A percentile compares a stretch with the other conserved stretches of the same genome.
These are phyloP conservation scores for Ailanthus altissimus DNA, from an alignment of 345 rosid species.

Conservation along the genomic window DNA sequence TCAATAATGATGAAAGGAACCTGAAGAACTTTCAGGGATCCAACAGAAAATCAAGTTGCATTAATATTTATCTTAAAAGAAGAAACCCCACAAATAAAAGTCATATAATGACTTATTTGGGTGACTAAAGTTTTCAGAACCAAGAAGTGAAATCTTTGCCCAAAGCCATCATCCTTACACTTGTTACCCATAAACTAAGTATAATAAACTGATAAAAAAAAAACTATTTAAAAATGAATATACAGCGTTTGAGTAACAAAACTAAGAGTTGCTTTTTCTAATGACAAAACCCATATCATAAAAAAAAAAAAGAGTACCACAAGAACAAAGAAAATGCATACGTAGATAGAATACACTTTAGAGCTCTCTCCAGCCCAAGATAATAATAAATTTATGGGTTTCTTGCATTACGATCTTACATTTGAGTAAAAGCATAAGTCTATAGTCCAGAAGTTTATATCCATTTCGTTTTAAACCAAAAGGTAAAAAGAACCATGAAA, in stretches of 20 bases:
- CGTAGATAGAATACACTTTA: not conserved
- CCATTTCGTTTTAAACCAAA: not conserved
- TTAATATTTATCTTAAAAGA: not conserved
- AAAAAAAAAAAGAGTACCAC: not conserved
- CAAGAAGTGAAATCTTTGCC: not conserved
- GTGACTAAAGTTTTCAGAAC: not conserved
- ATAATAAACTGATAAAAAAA: not conserved
- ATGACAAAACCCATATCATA: not conserved
- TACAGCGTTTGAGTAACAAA: not conserved
- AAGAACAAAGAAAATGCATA: not conserved
- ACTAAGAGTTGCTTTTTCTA: not conserved
- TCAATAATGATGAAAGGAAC: slow-evolving; percentile 27
- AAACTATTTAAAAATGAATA: not conserved
- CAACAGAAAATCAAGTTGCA: not conserved
- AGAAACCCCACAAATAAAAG: not conserved
- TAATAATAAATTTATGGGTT: not conserved
- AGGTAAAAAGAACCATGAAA: not conserved
- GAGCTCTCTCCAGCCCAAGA: not conserved
- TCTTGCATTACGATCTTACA: not conserved
- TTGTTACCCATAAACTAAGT: not conserved
- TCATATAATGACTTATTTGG: not conserved
- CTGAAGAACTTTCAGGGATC: not conserved
- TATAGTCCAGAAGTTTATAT: not conserved
- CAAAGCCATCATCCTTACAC: not conserved
- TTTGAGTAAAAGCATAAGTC: not conserved